These are phyloP conservation scores for Rosellinia necatrix DNA, from an alignment of 2,329 filamentous ascomycete species.

Conservation along the genomic window DNA sequence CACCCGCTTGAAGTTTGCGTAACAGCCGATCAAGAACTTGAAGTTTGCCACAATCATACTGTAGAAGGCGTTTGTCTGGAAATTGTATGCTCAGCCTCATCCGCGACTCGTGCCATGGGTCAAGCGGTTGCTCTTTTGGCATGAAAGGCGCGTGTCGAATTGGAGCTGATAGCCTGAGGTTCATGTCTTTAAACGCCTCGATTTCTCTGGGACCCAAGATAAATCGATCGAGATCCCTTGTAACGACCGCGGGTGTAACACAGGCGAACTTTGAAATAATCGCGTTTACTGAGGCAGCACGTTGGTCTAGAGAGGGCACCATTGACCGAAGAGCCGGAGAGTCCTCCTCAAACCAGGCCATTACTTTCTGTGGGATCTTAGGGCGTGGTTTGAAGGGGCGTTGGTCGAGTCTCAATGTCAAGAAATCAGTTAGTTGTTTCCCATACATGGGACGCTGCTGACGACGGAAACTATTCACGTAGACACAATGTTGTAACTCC, in stretches of 20 bases:
- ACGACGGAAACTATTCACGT: conserved; percentile 79
- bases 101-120: conserved; percentile 92
- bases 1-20: conserved; percentile 82
- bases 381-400: conserved; percentile 65
- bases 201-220: conserved; percentile 66
- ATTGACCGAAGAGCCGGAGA: conserved; percentile 67
- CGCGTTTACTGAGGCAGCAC: conserved; percentile 72
- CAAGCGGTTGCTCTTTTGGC: conserved; percentile 61
- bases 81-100: conserved; percentile 95
- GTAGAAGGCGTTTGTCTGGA: conserved; percentile 91
- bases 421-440: conserved; percentile 72
- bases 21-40: conserved; percentile 87
- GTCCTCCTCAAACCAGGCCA: conserved; percentile 76
- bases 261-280: conserved; percentile 88
- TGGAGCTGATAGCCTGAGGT: conserved; percentile 62
- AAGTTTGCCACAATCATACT: conserved; percentile 97
- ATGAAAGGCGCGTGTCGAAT: conserved; percentile 61
- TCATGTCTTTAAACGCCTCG: conserved; percentile 59
- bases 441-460: conserved; percentile 84
- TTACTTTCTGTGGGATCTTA: conserved; percentile 63
- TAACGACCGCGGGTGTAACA: conserved; percentile 86
- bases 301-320: conserved; percentile 74
- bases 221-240: conserved; percentile 73
- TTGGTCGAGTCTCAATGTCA: conserved; percentile 67
- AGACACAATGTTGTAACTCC: conserved; percentile 79